Evolutionary conservation across 768 basidiomycete species (phyloP), one percentile per base, ranked within the genome.

Genomic region (Filobasidium floriforme): DNA sequence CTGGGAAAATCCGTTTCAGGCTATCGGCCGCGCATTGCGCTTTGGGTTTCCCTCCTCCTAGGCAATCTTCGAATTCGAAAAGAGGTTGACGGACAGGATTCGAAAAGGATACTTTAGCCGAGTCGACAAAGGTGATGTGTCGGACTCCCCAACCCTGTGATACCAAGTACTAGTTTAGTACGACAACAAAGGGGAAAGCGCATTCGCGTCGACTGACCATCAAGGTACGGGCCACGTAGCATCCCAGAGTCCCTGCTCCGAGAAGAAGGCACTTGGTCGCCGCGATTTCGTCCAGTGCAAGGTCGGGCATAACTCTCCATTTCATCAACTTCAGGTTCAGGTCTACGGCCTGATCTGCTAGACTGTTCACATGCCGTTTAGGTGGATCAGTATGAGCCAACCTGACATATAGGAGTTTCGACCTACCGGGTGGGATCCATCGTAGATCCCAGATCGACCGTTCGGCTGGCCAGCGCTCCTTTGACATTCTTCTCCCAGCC

Each of bases 71-170:
- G 71, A 97, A 98, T 70, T 92, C 89, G 73, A 98, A 99, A 7
- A 99, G 81, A 1, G 96, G 96, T 76, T 99, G 96, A 41, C 96
- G 85, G 59, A 97, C 96, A 1, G 96, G 96, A 77, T 99, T 98
- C 24, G 92, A 97, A 79, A 93, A 98, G 0, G 92, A 93, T 12
- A 98, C 93, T 51, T 83, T 85, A 0, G 87, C 86, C 18, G 89
- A 93, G 79, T 99, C 94, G 59, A 96, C 86, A 52, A 99, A 85
- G 0, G 92, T 92, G 73, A 98, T 96, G 11, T 84, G 92, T 29
- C 91, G 85, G 12, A 98, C 88, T 11, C 96, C 94, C 94, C 96
- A 98, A 7, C 88, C 93, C 93, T 94, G 67, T 52, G 1, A 57
- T 26, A 59, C 18, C 11, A 66, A 14, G 19, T 15, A 41, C 14